Base-by-base conservation (phyloP, 2,329 filamentous ascomycete species). In the Fragosphaeria purpurea region DNA sequence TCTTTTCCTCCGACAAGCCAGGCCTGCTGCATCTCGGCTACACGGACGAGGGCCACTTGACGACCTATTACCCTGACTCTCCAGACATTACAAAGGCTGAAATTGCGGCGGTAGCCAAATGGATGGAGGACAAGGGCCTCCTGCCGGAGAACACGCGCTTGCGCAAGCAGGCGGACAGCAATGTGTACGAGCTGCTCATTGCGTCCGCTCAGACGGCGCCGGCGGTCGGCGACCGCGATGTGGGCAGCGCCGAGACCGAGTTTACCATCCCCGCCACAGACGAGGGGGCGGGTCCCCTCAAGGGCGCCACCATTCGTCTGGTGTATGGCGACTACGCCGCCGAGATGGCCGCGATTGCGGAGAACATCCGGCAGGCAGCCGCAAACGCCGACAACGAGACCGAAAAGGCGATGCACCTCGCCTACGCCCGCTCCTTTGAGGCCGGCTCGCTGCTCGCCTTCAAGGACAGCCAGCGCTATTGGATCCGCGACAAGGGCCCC, bases 401-500 rank as follows among this genome's bases (percentile, higher is more conserved):
- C 10, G 84, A 93, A 64, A 77, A 78, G 66, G 75, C 80, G 47
- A 89, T 89, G 83, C 76, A 88, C 58, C 67, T 75, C 35, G 79
- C 85, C 31, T 93, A 93, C 63, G 80, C 79, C 53, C 80, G 82
- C 58, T 88, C 86, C 0, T 93, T 93, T 59, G 74, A 78, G 48
- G 76, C 76, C 30, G 88, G 88, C 39, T 89, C 85, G 31, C 73
- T 91, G 46, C 74, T 86, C 55, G 81, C 81, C 10, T 90, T 86
- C 72, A 90, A 90, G 66, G 80, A 91, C 62, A 83, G 82, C 56
- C 87, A 93, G 65, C 76, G 85, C 56, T 79, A 77, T 60, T 93
- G 88, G 88, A 88, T 93, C 57, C 80, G 82, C 61, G 86, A 94
- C 63, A 87, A 89, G 65, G 83, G 84, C 22, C 88, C 88, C 4